These are phyloP conservation scores for Physcomitrium patens DNA, from an alignment of 225 moss, liverwort and hornwort genomes.

Conservation along the genomic window DNA sequence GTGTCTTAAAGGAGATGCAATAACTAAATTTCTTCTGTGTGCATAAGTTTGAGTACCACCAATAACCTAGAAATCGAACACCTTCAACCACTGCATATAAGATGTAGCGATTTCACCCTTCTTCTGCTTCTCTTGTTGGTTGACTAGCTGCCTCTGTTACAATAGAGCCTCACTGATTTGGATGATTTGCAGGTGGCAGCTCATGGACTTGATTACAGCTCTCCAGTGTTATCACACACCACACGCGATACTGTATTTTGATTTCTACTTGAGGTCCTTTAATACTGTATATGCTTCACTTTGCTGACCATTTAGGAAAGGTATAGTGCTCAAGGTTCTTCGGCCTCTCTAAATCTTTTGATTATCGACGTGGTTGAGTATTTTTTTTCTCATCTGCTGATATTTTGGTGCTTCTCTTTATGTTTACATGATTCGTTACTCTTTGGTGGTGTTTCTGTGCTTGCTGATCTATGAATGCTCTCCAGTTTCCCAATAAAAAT, in stretches of 20 bases:
- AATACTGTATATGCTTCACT: constrained; percentile 21
- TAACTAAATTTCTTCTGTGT: constrained; percentile 2
- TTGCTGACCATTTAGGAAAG: constrained; percentile 27
- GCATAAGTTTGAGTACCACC: neutral
- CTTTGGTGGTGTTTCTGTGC: neutral
- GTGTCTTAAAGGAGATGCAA: constrained; percentile 18
- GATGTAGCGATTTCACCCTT: constrained; percentile 12
- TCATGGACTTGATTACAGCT: constrained; percentile 98
- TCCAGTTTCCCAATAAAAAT: neutral
- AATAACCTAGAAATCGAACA: neutral
- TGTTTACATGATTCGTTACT: too few species aligned
- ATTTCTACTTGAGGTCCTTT: constrained; percentile 29
- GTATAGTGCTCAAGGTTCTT: constrained; percentile 26
- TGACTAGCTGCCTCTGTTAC: neutral
- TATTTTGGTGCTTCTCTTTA: constrained; percentile 10
- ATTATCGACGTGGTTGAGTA: too few species aligned
- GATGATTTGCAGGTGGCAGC: constrained; percentile 77
- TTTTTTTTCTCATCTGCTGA: neutral
- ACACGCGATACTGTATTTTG: constrained; percentile 69
- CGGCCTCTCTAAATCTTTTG: constrained; percentile 7
- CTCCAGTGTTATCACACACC: constrained; percentile 75
- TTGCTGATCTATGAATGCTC: constrained; percentile 2
- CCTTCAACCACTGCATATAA: constrained; percentile 4
- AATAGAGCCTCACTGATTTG: constrained; percentile 24
- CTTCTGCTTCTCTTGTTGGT: constrained; percentile 7